Percentiles rank a stretch among this genome's conserved stretches.
Evolutionary conservation across 2,329 filamentous ascomycete genomes (phyloP).

Genomic region (Colletotrichum sp.): DNA sequence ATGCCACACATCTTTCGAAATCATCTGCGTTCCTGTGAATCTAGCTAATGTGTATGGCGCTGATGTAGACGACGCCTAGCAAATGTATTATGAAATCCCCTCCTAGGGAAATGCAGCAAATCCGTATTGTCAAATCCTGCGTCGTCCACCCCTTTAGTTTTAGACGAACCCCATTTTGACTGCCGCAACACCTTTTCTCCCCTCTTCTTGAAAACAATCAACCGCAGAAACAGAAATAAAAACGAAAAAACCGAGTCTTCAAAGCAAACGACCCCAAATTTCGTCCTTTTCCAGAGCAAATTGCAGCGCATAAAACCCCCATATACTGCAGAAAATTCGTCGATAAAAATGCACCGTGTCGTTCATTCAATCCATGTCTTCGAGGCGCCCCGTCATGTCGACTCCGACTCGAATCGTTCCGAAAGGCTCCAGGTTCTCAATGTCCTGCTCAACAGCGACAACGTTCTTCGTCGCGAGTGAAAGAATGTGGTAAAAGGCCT

Average conservation of each 20-base stretch:
- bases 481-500: conserved; percentile 78
- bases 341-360: not conserved
- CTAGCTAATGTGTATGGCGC: conserved; percentile 17
- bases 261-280: not conserved
- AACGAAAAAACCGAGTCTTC: not conserved
- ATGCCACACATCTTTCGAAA: not conserved
- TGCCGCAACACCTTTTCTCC: not conserved
- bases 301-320: not conserved
- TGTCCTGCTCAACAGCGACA: conserved; percentile 67
- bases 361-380: not conserved
- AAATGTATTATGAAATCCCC: not conserved
- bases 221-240: not conserved
- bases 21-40: not conserved
- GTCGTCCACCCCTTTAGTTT: not conserved
- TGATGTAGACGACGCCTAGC: not conserved
- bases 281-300: not conserved
- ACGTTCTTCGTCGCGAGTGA: conserved; percentile 70
- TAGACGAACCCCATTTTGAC: not conserved
- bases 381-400: not conserved
- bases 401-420: conserved; percentile 51
- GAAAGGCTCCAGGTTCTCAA: conserved; percentile 42
- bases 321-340: not conserved
- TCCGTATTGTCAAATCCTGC: not conserved
- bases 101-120: not conserved
- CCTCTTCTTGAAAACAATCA: not conserved